Base-by-base conservation (phyloP, 805 yeast genomes). In the Ogataea paraovalis region DNA sequence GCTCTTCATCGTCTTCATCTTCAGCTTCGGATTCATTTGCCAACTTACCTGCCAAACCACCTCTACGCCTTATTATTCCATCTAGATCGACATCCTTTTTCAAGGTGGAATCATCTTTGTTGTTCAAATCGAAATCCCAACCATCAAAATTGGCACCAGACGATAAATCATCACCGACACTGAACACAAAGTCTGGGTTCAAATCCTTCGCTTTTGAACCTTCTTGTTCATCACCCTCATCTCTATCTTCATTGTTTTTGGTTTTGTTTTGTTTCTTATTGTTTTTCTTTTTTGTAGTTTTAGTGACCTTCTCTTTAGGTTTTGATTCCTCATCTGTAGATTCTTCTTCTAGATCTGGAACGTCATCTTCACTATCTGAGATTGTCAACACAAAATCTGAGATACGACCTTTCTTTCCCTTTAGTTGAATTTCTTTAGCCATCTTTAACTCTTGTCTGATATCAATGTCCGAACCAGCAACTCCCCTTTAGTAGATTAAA, bases 11-110 rank as follows among this genome's bases (percentile, higher is more conserved):
- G 2, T 60, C 65, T 18, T 51, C 59, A 9, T 53, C 61, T 14
- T 54, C 62, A 4, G 62, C 64, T 67, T 65, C 69, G 33, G 72
- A 78, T 27, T 69, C 71, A 12, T 70, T 33, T n/a, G 51, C 46
- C 44, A 58, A 39, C 20, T 57, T 52, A 27, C 66, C 67, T 21
- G 59, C 51, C 32, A 62, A 51, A 38, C 96, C 88, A 65, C 97
- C 96, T 58, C 87, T 91, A 65, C 91, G 78, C 69, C 84, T 82
- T 56, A 92, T 86, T 45, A 92, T 92, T 13, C 82, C 82, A 59
- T 92, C 97, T 51, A 92, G 74, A 71, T 92, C 96, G 8, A 89
- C 96, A 51, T 83, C 87, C 52, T 76, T 79, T 46, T 61, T 73
- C 8, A 52, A 52, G 3, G 41, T 47, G 19, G 54, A 58, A 8